Evolutionary conservation across 148 eudicot species (phyloP).

Genomic region (Chenopodium suecicum): DNA sequence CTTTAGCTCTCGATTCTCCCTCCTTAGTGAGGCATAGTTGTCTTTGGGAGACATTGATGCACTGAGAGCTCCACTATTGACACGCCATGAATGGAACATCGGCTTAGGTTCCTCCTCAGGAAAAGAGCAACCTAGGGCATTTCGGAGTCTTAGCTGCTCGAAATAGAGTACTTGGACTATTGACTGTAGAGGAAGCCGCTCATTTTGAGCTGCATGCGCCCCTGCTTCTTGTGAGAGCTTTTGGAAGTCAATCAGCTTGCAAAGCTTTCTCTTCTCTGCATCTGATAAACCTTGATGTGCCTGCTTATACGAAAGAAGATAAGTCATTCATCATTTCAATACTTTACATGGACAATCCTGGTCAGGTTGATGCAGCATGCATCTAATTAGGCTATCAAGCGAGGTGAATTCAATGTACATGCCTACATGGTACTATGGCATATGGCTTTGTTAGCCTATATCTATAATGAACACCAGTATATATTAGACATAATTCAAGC

Average conservation of each 20-base stretch:
- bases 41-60: conserved; percentile 95
- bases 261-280: conserved; percentile 66
- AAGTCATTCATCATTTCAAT: background rate
- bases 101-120: conserved; percentile 77
- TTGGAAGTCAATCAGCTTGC: conserved; percentile 83
- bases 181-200: conserved; percentile 91
- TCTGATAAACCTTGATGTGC: conserved; percentile 78
- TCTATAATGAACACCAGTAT: background rate
- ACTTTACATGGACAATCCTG: background rate
- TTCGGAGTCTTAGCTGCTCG: conserved; percentile 76
- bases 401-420: background rate
- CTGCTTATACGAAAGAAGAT: conserved; percentile 35
- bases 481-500: background rate
- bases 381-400: background rate
- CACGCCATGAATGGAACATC: conserved; percentile 83
- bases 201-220: conserved; percentile 93
- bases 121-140: conserved; percentile 56
- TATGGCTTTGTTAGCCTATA: background rate
- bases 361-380: background rate
- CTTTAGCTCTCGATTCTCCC: conserved; percentile 87
- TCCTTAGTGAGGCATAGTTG: conserved; percentile 80
- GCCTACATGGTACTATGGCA: background rate
- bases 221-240: conserved; percentile 94
- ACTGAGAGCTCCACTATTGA: conserved; percentile 87
- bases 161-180: conserved; percentile 91